phyloP scores from a whole-genome alignment of 257 asterid species.

The Penstemon davidsonii region DNA sequence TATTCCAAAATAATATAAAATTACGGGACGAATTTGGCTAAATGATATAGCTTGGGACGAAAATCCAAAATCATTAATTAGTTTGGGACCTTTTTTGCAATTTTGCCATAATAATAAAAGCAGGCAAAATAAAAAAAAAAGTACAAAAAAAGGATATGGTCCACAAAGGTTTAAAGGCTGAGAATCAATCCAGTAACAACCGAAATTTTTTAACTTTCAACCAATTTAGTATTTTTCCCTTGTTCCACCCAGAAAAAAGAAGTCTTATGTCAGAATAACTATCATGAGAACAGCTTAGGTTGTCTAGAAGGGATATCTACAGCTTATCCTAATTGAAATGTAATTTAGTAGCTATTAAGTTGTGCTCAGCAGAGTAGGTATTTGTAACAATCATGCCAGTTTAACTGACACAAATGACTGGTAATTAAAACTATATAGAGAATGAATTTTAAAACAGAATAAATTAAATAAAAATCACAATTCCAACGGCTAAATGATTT shows the following conservation, averaged over 20 bases:
- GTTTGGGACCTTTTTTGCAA: no score
- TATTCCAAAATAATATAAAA: no score
- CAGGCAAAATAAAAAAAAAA: not conserved
- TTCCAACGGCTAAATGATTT: slow-evolving; percentile 7
- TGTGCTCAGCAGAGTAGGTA: not conserved
- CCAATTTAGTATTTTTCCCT: not conserved
- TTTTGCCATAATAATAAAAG: no score
- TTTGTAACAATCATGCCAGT: not conserved
- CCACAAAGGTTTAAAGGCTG: not conserved
- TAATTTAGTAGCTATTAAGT: not conserved
- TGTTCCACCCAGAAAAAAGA: not conserved
- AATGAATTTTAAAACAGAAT: not conserved
- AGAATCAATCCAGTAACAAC: not conserved
- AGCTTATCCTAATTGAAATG: not conserved
- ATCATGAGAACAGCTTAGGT: not conserved
- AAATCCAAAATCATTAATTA: no score
- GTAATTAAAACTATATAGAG: not conserved
- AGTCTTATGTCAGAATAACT: no score
- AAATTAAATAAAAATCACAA: not conserved
- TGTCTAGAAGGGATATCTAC: not conserved
- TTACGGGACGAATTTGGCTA: no score
- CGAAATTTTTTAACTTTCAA: not conserved
- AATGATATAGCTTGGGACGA: no score
- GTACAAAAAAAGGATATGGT: not conserved
- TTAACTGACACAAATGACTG: not conserved